Base-by-base conservation (phyloP, 768 basidiomycete genomes). In the Dictyophora rubrovolvata region DNA sequence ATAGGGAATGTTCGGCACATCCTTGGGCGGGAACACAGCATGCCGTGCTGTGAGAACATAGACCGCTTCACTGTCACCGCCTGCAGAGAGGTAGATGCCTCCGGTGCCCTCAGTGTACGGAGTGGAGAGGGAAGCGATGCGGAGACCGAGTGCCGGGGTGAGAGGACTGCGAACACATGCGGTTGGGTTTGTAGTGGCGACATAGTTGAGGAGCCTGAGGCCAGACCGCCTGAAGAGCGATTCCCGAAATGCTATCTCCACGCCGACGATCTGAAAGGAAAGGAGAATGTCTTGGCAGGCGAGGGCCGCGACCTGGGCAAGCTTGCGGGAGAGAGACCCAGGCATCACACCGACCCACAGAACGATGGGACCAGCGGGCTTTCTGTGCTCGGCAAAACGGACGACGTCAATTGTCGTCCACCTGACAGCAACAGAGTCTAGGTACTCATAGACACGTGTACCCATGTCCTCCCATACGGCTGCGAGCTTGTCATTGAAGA, bases 71-170 rank as follows among this genome's bases (percentile, higher is more conserved):
- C 73, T 72, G 11, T 68, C 62, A 5, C 68, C 52, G 33, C 66
- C 67, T 0, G 62, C 62, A 21, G 56, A 18, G 61, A 77, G 72
- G 55, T 72, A 77, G 50, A 71, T 66, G 9, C 73, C 73, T 8
- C 75, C 22, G 0, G 73, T 76, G 9, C 76, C 75, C 63, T 75
- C 71, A 60, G 61, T 67, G 4, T 54, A 37, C 48, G 64, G 69
- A 47, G 28, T 54, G 53, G 34, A 61, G 65, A 51, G 62, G 61
- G 67, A 47, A 55, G 73, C 63, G 47, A 76, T 74, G 5, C 67
- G 69, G 14, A 72, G 68, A 59, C 74, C 63, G 52, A 74, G 76
- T 1, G 71, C 54, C 55, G 69, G 67, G n/a, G 75, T 69, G 36
- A 77, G 53, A n/a, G 70, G 64, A 20, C 62, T 54, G 48, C 61